A percentile compares a stretch with the other conserved stretches of the same genome.
These are phyloP conservation scores for Gillenia trifoliata DNA, from an alignment of 306 rosid species.

Conservation along the genomic window DNA sequence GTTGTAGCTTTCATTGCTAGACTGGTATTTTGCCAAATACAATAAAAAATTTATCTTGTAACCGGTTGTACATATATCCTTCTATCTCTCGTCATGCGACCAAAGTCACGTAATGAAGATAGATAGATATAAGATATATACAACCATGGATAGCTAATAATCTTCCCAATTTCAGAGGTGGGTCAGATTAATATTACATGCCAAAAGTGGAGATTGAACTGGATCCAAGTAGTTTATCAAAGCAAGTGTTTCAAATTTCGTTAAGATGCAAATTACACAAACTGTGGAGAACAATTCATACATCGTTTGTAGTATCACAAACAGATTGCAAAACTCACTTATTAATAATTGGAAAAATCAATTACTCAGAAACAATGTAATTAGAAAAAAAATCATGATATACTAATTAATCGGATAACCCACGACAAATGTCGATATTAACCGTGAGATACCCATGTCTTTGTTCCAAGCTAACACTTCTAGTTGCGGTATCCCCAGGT, in stretches of 20 bases:
- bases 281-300: background rate
- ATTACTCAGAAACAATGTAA: background rate
- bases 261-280: background rate
- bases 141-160: too few species aligned
- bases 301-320: background rate
- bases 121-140: too few species aligned
- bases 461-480: background rate
- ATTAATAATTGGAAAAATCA: background rate
- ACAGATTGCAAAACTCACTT: background rate
- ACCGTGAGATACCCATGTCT: background rate
- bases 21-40: too few species aligned
- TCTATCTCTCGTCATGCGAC: too few species aligned
- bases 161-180: too few species aligned
- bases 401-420: background rate
- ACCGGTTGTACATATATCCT: too few species aligned
- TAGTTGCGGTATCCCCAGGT: background rate
- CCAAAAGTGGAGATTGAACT: too few species aligned
- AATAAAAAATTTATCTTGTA: too few species aligned
- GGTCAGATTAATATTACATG: too few species aligned
- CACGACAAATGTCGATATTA: too few species aligned
- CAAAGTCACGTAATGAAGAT: too few species aligned
- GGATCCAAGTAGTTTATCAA: background rate
- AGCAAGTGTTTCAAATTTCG: background rate
- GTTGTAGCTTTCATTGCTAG: too few species aligned
- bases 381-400: background rate